These are phyloP conservation scores for Peribolospora kevripleyi DNA, from an alignment of 768 basidiomycete species.

Conservation along the genomic window DNA sequence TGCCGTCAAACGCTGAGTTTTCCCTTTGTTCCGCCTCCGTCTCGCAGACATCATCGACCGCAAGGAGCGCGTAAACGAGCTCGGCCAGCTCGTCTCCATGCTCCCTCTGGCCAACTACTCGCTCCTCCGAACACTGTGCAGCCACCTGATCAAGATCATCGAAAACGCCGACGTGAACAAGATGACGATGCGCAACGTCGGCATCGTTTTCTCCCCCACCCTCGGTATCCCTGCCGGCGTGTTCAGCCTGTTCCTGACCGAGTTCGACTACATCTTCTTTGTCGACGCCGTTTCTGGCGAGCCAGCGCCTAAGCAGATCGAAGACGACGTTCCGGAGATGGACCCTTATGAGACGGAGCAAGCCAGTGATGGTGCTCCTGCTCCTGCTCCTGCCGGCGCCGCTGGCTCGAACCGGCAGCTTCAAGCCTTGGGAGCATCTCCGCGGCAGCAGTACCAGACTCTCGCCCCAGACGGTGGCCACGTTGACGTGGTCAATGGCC, in stretches of 20 bases:
- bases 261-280: constrained; percentile 83
- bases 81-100: constrained; percentile 59
- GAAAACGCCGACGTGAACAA: constrained; percentile 75
- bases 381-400: too few species aligned
- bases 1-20: neutral
- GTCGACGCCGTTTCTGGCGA: constrained; percentile 25
- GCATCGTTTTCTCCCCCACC: constrained; percentile 94
- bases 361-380: too few species aligned
- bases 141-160: constrained; percentile 83
- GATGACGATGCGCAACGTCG: constrained; percentile 97
- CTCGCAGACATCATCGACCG: constrained; percentile 59
- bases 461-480: too few species aligned
- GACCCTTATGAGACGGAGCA: too few species aligned
- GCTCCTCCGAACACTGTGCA: constrained; percentile 72
- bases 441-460: too few species aligned
- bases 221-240: constrained; percentile 94
- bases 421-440: too few species aligned
- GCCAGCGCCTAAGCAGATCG: neutral
- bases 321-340: neutral
- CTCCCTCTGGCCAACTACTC: constrained; percentile 84
- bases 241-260: constrained; percentile 77
- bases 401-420: too few species aligned
- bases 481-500: too few species aligned
- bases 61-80: constrained; percentile 64
- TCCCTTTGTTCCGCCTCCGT: neutral